Evolutionary conservation across 345 rosid genomes (phyloP).

Genomic region (Populus alba): DNA sequence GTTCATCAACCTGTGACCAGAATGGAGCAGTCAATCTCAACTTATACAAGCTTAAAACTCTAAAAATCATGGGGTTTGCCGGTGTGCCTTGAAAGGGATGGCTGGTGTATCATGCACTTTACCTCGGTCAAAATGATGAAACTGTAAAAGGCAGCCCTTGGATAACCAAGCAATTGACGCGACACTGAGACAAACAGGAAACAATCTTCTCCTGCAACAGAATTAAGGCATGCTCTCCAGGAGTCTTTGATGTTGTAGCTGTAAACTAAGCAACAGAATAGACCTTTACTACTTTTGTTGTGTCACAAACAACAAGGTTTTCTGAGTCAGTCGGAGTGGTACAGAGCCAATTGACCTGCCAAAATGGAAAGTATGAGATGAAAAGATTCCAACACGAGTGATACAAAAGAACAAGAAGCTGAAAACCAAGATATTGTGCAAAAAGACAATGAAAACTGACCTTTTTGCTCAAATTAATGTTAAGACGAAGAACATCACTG

Average conservation of each 20-base stretch:
- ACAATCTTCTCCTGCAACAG: not conserved
- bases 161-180: not conserved
- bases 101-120: not conserved
- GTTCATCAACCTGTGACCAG: not conserved
- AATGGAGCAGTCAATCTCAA: not conserved
- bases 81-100: not conserved
- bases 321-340: constrained; percentile 70
- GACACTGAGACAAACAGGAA: not conserved
- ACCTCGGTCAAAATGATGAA: not conserved
- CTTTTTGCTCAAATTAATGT: constrained; percentile 61
- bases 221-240: not conserved
- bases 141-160: not conserved
- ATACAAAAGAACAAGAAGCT: not conserved
- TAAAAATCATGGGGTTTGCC: not conserved
- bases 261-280: constrained; percentile 45
- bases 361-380: not conserved
- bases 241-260: not conserved
- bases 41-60: not conserved
- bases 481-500: constrained; percentile 44
- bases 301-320: constrained; percentile 85
- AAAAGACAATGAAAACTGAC: constrained; percentile 29
- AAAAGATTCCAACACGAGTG: constrained; percentile 1
- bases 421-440: not conserved
- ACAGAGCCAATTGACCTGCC: constrained; percentile 96
- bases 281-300: constrained; percentile 81